phyloP scores from a whole-genome alignment of 306 rosid genomes.

The Cicer yamashitae region DNA sequence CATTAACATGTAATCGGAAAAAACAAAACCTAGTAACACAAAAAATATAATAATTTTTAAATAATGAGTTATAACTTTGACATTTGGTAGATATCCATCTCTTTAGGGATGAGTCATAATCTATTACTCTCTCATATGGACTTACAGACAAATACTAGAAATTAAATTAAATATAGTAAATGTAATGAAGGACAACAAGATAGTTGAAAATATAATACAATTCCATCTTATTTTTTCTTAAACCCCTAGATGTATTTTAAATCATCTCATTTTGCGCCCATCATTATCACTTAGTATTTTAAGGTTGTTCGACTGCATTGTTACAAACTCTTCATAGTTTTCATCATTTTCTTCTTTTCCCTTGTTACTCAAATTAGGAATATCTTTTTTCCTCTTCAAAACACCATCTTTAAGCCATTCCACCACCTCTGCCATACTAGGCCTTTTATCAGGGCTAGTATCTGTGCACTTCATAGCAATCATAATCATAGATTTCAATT shows the following conservation, averaged over 20 bases:
- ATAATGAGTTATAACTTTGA: neutral
- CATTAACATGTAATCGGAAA: no score
- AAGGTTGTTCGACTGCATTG: slow-evolving; percentile 45
- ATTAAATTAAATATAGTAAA: slow-evolving; percentile 7
- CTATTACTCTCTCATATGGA: neutral
- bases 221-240: slow-evolving; percentile 29
- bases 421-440: slow-evolving; percentile 68
- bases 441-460: slow-evolving; percentile 59
- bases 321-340: slow-evolving; percentile 43
- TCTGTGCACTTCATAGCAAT: slow-evolving; percentile 71
- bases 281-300: slow-evolving; percentile 43
- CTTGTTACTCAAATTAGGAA: slow-evolving; percentile 11
- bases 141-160: neutral
- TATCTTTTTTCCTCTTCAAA: slow-evolving; percentile 39
- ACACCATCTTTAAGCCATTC: slow-evolving; percentile 61
- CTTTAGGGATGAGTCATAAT: slow-evolving; percentile 21
- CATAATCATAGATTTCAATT: slow-evolving; percentile 54
- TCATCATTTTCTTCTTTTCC: slow-evolving; percentile 48
- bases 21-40: no score
- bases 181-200: slow-evolving; percentile 1
- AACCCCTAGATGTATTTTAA: neutral
- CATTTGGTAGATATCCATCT: slow-evolving; percentile 5
- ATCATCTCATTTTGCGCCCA: slow-evolving; percentile 53
- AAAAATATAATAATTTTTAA: no score
- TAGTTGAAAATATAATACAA: slow-evolving; percentile 20